A percentile compares a stretch with the other conserved stretches of the same genome.
phyloP scores from a whole-genome alignment of 2,329 filamentous ascomycete genomes.

The Sphaerulina populicola region DNA sequence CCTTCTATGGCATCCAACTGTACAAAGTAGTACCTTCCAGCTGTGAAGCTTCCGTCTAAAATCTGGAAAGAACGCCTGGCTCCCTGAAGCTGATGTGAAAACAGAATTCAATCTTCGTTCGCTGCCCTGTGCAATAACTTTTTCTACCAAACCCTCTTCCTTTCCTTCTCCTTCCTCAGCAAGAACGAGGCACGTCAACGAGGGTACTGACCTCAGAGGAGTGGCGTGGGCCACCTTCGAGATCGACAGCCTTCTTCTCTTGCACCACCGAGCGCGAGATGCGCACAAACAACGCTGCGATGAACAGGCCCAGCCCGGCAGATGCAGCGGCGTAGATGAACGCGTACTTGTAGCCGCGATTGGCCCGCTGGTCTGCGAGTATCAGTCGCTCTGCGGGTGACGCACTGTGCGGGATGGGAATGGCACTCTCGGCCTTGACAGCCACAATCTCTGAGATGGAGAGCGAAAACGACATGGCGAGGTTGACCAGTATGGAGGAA shows the following conservation, averaged over 20 bases:
- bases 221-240: slow-evolving; percentile 13
- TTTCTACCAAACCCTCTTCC: not conserved
- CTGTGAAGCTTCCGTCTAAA: slow-evolving; percentile 13
- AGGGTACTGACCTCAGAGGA: slow-evolving; percentile 14
- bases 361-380: not conserved
- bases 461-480: slow-evolving; percentile 33
- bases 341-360: slow-evolving; percentile 21
- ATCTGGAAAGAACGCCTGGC: not conserved
- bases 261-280: slow-evolving; percentile 23
- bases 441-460: slow-evolving; percentile 31
- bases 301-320: slow-evolving; percentile 25
- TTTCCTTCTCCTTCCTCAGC: not conserved
- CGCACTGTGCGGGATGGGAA: slow-evolving; percentile 5
- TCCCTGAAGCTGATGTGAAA: slow-evolving; percentile 1
- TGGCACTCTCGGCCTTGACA: slow-evolving; percentile 15
- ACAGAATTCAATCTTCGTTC: not conserved
- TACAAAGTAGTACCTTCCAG: slow-evolving; percentile 3
- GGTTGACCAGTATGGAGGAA: slow-evolving; percentile 32
- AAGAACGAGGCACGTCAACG: not conserved
- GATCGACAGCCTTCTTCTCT: slow-evolving; percentile 18
- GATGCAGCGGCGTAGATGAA: slow-evolving; percentile 30
- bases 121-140: not conserved
- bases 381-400: slow-evolving; percentile 12
- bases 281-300: slow-evolving; percentile 26
- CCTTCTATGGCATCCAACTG: not conserved